These are phyloP conservation scores for Dipteronia dyeriana DNA, from an alignment of 345 rosid genomes.

Conservation along the genomic window DNA sequence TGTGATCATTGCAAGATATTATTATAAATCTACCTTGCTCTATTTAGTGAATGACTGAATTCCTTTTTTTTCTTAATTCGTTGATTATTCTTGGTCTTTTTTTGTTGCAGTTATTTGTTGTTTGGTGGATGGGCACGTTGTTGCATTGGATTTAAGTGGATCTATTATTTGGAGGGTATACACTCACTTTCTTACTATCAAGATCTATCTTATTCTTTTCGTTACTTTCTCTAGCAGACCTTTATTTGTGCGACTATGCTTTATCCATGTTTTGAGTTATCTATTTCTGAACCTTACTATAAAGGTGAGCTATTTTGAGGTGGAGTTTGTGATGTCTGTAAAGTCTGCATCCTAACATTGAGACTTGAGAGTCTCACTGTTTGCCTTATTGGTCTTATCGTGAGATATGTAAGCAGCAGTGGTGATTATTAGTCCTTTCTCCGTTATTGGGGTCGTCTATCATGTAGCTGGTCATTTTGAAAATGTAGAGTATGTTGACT, in stretches of 20 bases:
- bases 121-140: slow-evolving; percentile 80
- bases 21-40: neutral
- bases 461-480: neutral
- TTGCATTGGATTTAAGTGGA: slow-evolving; percentile 61
- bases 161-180: slow-evolving; percentile 78
- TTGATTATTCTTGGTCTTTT: slow-evolving; percentile 3
- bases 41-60: neutral
- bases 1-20: neutral
- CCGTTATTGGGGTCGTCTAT: neutral
- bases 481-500: neutral
- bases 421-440: neutral
- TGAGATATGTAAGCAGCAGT: neutral
- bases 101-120: slow-evolving; percentile 79
- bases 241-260: neutral
- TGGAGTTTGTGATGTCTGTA: neutral
- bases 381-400: neutral
- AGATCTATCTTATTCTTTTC: neutral
- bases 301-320: neutral
- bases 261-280: neutral
- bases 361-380: neutral
- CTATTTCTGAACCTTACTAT: neutral
- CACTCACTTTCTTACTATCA: slow-evolving; percentile 1
- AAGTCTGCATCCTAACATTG: neutral
- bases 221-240: neutral
- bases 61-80: neutral